Conservation (phyloP, 106 monocot species). For the Allium sativum region DNA sequence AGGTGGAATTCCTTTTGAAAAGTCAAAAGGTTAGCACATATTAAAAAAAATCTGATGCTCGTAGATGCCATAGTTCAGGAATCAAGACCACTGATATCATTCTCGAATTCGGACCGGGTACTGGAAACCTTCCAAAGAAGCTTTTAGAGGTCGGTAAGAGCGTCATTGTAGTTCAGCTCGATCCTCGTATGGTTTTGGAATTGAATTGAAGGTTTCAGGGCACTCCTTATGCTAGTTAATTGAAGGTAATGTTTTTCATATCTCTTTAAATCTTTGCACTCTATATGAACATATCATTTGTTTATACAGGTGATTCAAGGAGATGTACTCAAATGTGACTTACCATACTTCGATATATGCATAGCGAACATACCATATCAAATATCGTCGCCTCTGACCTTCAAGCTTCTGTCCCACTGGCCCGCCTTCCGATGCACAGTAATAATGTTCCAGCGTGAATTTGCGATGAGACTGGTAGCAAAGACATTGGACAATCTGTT, state of each 20-base stretch:
- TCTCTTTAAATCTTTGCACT: background rate
- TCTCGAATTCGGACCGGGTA: conserved; percentile 94
- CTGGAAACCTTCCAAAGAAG: conserved; percentile 90
- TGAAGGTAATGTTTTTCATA: conserved; percentile 41
- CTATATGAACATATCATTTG: background rate
- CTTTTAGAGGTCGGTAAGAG: conserved; percentile 78
- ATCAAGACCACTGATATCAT: conserved; percentile 89
- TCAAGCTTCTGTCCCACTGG: conserved; percentile 75
- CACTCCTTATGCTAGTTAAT: conserved; percentile 36
- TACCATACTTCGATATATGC: conserved; percentile 96
- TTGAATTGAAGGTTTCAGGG: conserved; percentile 83
- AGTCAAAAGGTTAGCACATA: conserved; percentile 95
- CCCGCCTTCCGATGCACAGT: conserved; percentile 74
- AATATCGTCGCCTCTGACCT: conserved; percentile 89
- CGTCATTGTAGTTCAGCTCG: conserved; percentile 80
- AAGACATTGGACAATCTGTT: conserved; percentile 71
- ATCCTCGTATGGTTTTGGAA: conserved; percentile 89
- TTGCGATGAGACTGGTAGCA: conserved; percentile 77
- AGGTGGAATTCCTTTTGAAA: conserved; percentile 83
- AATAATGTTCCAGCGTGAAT: conserved; percentile 90
- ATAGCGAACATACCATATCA: conserved; percentile 96
- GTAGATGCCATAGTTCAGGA: conserved; percentile 82
- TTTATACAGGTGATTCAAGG: conserved; percentile 97
- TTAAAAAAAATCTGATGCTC: conserved; percentile 79
- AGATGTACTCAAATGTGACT: conserved; percentile 80